Conservation (phyloP, 768 basidiomycete species). For the Lyophyllum semitale region DNA sequence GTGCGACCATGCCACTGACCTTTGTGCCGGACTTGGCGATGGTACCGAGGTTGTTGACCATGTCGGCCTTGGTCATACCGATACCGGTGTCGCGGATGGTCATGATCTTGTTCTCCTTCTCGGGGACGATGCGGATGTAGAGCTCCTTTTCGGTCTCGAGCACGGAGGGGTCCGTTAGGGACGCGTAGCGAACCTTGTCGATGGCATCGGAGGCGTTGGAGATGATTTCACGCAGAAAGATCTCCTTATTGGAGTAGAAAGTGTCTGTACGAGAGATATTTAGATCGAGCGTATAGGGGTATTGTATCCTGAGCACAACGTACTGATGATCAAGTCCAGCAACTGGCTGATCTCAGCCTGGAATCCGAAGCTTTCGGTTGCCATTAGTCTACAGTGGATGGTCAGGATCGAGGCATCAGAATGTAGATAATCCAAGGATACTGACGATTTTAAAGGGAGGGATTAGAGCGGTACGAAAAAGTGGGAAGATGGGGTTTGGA, state of each 20-base stretch:
- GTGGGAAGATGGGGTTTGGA: conserved; percentile 24
- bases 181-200: conserved; percentile 98
- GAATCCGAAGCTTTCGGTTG: conserved; percentile 90
- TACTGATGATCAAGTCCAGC: conserved; percentile 98
- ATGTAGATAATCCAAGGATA: neutral
- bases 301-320: conserved; percentile 27
- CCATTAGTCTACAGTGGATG: conserved; percentile 45
- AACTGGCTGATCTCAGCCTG: conserved; percentile 99
- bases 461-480: conserved; percentile 17
- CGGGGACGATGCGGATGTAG: conserved; percentile 89
- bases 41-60: conserved; percentile 98
- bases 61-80: conserved; percentile 99
- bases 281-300: conserved; percentile 2
- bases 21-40: conserved; percentile 95
- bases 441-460: conserved; percentile 22
- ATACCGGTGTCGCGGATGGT: conserved; percentile 94
- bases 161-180: conserved; percentile 87
- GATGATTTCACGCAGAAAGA: conserved; percentile 98
- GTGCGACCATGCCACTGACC: conserved; percentile 39
- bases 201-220: conserved; percentile 98
- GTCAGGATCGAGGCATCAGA: conserved; percentile 6
- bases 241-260: conserved; percentile 99
- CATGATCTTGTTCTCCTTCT: conserved; percentile 94
- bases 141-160: conserved; percentile 94
- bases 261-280: conserved; percentile 62